Conservation (phyloP, 306 rosid species). For the Quercus agrifolia region DNA sequence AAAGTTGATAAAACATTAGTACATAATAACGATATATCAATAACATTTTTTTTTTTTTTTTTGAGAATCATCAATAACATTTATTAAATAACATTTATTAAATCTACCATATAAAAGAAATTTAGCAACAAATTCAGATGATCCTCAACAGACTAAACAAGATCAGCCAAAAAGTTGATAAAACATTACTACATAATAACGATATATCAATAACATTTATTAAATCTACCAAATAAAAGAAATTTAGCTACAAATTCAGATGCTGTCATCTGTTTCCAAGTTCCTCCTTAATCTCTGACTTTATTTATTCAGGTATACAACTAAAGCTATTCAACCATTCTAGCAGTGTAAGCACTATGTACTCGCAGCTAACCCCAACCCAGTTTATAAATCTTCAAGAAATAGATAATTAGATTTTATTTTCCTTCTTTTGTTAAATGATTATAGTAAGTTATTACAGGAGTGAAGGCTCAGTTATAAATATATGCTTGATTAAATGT, state of each 20-base stretch:
- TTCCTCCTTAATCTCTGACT: neutral
- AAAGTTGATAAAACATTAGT: neutral
- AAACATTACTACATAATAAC: too few relatives aligned
- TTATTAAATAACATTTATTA: neutral
- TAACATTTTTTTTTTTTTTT: neutral
- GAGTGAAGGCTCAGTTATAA: neutral
- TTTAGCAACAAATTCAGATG: neutral
- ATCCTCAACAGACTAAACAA: too few relatives aligned
- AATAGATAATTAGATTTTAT: too few relatives aligned
- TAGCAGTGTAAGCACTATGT: neutral
- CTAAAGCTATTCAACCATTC: neutral
- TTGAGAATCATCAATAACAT: too few relatives aligned
- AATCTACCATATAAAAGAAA: neutral
- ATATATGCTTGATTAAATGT: neutral
- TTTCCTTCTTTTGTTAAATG: neutral
- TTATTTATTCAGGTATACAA: neutral
- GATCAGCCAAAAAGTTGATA: too few relatives aligned
- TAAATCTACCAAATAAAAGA: neutral
- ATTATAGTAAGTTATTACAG: neutral
- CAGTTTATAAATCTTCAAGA: neutral
- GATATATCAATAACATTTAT: neutral
- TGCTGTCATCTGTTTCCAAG: neutral
- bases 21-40: neutral
- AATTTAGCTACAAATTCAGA: neutral
- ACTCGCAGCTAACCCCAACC: neutral